Evolutionary conservation across 257 asterid genomes (phyloP).

Genomic region (Fraxinus americana): DNA sequence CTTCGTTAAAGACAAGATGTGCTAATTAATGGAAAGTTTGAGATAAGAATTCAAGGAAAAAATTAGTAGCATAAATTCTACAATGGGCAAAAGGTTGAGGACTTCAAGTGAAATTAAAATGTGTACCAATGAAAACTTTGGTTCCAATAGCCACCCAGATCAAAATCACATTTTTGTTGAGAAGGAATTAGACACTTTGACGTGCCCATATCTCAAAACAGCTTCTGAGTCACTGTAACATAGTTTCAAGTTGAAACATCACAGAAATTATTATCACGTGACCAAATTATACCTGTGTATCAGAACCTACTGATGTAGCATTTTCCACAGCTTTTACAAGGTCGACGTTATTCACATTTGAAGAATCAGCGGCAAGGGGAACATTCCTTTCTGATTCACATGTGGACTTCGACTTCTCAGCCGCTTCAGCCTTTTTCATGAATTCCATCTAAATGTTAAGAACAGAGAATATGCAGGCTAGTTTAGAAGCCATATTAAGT

Average conservation of each 20-base stretch:
- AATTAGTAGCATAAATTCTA: no score
- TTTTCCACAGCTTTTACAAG: slow-evolving; percentile 30
- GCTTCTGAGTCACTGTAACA: neutral
- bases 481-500: slow-evolving; percentile 13
- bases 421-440: slow-evolving; percentile 53
- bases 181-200: neutral
- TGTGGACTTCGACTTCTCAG: slow-evolving; percentile 55
- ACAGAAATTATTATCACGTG: slow-evolving; percentile 17
- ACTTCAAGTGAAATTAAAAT: no score
- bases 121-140: no score
- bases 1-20: no score
- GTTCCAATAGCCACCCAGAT: neutral
- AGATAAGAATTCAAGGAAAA: no score
- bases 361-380: slow-evolving; percentile 46
- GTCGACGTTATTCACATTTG: slow-evolving; percentile 35
- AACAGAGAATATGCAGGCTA: slow-evolving; percentile 7
- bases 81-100: no score
- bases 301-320: slow-evolving; percentile 36
- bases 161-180: neutral
- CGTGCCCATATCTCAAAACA: neutral
- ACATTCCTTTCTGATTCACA: slow-evolving; percentile 41
- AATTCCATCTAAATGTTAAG: slow-evolving; percentile 19
- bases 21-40: no score
- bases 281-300: slow-evolving; percentile 41
- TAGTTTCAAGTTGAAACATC: slow-evolving; percentile 17